Percentiles rank a stretch among this genome's conserved stretches.
Conservation (phyloP, 1,139 yeast genomes). For the Magnusiomyces tetraspermus region DNA sequence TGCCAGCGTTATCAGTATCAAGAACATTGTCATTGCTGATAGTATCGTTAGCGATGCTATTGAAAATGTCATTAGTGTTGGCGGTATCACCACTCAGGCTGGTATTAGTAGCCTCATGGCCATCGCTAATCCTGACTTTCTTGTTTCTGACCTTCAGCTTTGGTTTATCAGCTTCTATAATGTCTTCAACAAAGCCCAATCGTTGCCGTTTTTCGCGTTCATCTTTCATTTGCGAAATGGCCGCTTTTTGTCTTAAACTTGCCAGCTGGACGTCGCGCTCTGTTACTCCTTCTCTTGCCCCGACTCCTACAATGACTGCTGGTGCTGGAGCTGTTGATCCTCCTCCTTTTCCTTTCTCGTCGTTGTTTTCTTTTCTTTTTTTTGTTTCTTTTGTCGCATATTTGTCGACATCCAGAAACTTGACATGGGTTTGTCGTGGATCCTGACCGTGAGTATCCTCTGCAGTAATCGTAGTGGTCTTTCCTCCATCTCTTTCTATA, state of each 20-base stretch:
- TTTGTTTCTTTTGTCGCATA: neutral
- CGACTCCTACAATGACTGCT: too few relatives aligned
- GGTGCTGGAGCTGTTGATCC: too few relatives aligned
- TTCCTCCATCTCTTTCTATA: constrained; percentile 1
- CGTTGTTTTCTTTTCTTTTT: neutral
- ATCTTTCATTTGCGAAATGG: neutral
- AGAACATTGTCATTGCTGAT: too few relatives aligned
- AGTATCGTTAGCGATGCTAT: too few relatives aligned
- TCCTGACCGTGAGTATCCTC: neutral
- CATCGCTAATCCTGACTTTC: neutral
- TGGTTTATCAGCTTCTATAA: neutral
- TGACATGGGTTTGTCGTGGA: neutral
- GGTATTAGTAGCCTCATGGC: neutral
- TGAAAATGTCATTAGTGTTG: too few relatives aligned
- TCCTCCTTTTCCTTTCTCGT: too few relatives aligned
- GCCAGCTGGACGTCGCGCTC: too few relatives aligned
- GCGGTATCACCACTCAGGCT: too few relatives aligned
- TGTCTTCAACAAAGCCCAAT: neutral
- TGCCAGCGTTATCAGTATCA: too few relatives aligned
- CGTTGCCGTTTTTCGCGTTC: neutral
- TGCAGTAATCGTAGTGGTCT: neutral
- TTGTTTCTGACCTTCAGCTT: neutral
- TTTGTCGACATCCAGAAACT: neutral
- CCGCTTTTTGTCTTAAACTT: neutral
- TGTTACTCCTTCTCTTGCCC: too few relatives aligned